A percentile compares a stretch with the other conserved stretches of the same genome.
These are phyloP conservation scores for Entamoeba invadens DNA, from an alignment of 208 protist genomes.

Conservation along the genomic window DNA sequence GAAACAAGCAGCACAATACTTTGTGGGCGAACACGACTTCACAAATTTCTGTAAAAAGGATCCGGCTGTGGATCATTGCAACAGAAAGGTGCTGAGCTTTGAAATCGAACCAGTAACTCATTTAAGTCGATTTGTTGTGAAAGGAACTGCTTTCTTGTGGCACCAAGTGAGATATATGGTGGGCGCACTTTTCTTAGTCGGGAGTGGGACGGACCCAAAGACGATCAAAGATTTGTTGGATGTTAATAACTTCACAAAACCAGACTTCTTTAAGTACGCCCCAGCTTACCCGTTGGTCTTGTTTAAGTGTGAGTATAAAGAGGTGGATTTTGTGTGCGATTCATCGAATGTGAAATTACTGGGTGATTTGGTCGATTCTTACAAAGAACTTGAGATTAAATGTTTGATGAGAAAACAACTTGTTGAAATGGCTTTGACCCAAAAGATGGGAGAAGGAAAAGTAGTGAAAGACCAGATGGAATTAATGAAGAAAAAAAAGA, in stretches of 20 bases:
- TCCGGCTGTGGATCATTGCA: background rate
- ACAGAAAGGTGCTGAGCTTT: background rate
- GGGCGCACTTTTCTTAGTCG: conserved; percentile 5
- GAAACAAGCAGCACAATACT: background rate
- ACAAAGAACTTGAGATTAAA: background rate
- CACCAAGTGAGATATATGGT: conserved; percentile 19
- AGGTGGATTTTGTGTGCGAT: background rate
- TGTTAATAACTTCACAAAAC: background rate
- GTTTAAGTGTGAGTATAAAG: background rate
- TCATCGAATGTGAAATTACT: background rate
- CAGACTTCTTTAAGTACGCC: background rate
- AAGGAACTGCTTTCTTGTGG: conserved; percentile 3
- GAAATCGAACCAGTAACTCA: background rate
- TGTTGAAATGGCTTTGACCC: background rate
- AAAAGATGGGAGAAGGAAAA: background rate
- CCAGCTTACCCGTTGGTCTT: background rate
- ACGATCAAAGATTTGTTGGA: conserved; percentile 1
- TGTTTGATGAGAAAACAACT: background rate
- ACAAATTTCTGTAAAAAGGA: conserved; percentile 10
- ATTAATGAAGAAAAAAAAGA: background rate
- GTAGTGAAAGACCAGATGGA: background rate
- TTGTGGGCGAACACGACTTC: conserved; percentile 18
- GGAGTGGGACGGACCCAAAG: background rate
- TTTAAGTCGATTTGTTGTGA: background rate
- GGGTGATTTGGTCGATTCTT: background rate